Evolutionary conservation across 306 rosid genomes (phyloP).

Genomic region (Glycyrrhiza uralensis): DNA sequence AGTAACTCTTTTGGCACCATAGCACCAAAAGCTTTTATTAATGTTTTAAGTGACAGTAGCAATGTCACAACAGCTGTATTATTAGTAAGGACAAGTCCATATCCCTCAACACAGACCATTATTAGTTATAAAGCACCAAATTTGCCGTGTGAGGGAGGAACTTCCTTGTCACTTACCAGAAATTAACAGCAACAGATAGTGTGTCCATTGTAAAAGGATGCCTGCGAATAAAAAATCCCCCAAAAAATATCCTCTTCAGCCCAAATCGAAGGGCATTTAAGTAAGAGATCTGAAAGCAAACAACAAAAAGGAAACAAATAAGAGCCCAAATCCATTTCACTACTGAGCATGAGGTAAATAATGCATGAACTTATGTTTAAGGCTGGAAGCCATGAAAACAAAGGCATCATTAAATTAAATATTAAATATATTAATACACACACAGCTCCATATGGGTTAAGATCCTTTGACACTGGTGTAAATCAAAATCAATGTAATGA

Average conservation of each 20-base stretch:
- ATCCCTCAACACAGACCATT: background rate
- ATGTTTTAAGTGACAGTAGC: background rate
- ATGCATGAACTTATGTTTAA: background rate
- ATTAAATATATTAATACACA: too few relatives aligned
- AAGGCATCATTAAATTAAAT: background rate
- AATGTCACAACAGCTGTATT: background rate
- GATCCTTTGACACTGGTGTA: background rate
- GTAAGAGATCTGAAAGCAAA: conserved; percentile 66
- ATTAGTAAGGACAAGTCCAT: background rate
- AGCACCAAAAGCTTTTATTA: background rate
- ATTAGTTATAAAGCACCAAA: background rate
- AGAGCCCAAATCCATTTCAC: conserved; percentile 16
- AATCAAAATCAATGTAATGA: background rate
- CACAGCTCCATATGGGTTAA: background rate
- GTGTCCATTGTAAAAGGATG: conserved; percentile 95
- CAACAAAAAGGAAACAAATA: conserved; percentile 17
- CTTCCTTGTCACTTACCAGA: conserved; percentile 56
- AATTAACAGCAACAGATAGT: conserved; percentile 86
- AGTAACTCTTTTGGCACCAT: background rate
- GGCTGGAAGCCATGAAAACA: background rate
- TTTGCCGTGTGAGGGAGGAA: background rate
- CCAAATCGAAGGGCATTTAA: conserved; percentile 93
- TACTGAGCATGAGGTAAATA: background rate
- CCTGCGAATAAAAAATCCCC: conserved; percentile 85
- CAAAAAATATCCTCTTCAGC: conserved; percentile 88